Evolutionary conservation across 257 asterid species (phyloP), one percentile per base, ranked within the genome.

Genomic region (Petunia axillaris): DNA sequence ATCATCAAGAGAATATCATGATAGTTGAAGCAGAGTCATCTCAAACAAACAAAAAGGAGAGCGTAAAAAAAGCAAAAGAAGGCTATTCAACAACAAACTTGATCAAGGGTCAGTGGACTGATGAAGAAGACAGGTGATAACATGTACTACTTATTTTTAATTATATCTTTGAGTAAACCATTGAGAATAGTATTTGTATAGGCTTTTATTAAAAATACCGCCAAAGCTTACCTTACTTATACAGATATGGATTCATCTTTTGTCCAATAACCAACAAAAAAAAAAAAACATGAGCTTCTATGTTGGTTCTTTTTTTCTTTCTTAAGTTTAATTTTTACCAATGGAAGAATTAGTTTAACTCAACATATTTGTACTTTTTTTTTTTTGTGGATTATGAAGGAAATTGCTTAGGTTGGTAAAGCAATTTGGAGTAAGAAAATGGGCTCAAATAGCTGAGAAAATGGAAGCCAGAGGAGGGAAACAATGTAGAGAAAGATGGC

Each of bases 401-500:
- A 75, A 89, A 66, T 76, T 93, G 79, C 79, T 81, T 60, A 87
- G 84, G 82, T 85, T 92, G 85, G 97, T 93, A n/a, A 89, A 87
- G 84, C 86, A 85, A 62, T 88, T 87, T 82, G 98, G 98, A 62
- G 88, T 84, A 44, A 84, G 85, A 85, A 88, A 90, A 84, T 93
- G 98, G 98, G 83, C 97, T 11, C 70, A 86, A 48, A 89, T 93
- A 16, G 96, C 98, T 78, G 87, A 88, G 84, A 83, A 85, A 87
- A 89, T 93, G 48, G 83, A 79, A 0, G 94, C 94, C 15, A 92
- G 96, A 81, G 84, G 85, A 25, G 98, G 97, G 80, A 93, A 93
- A 88, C 98, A 93, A 75, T 93, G 98, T 77, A 86, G 98, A 80
- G 97, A 93, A 75, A 88, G 97, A 83, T 93, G 98, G 98, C 90